Evolutionary conservation across 164 flowering plant genomes (phyloP), one percentile per base, ranked within the genome.

Genomic region (Magnolia officinalis): DNA sequence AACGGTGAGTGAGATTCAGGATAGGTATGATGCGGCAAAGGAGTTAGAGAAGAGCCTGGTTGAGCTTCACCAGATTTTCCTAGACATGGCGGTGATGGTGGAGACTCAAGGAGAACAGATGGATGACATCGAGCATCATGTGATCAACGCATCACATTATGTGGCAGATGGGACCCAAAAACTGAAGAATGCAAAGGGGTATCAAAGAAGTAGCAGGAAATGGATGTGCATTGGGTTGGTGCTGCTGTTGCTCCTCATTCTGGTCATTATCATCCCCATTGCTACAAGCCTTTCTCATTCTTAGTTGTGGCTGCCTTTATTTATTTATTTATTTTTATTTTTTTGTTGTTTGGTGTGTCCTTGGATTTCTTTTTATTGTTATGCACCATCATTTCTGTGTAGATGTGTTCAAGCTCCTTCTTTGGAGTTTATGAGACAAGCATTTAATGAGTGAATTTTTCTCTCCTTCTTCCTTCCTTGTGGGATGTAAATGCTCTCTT

Each of bases 211-310:
- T 11, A 80, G 81, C 74, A 78, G 83, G 76, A 80, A 80, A 61
- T 83, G 85, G 74, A 82, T 89, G 89, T 90, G 91, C 69, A 70
- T 91, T 31, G 96, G 90, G 4, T 8, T 90, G 55, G 80, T 93
- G 4, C 76, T 90, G 58, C 82, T 91, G 23, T 82, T 93, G n/a
- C 24, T 90, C 23, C 70, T 91, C 66, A 82, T 93, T 63, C 83
- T 93, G 26, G 80, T 91, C 16, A 68, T 91, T 8, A 72, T 93
- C 65, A 81, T 93, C 74, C 90, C 98, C 21, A 83, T 91, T 74
- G 84, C 84, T 11, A 84, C 92, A 50, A 90, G 90, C 70, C 84
- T 93, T 8, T 21, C 14, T 68, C 23, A 26, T 68, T 75, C 71
- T 16, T 75, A 63, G 50, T 20, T 51, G 10, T 49, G 6, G 45